These are phyloP conservation scores for Drechslera avenae DNA, from an alignment of 2,329 filamentous ascomycete genomes.

Conservation along the genomic window DNA sequence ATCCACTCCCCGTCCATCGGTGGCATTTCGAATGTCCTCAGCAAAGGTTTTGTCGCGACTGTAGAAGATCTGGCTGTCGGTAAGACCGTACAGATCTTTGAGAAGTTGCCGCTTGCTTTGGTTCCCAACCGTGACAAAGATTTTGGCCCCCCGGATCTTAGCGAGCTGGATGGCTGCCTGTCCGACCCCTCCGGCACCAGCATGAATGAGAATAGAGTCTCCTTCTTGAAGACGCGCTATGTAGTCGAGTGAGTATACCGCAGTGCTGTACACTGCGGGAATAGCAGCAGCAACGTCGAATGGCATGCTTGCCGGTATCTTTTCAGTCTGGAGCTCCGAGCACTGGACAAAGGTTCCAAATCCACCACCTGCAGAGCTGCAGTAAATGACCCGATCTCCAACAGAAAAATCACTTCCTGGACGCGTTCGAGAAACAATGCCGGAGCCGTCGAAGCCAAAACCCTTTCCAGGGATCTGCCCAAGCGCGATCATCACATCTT, in stretches of 20 bases:
- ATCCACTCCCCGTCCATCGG: constrained; percentile 39
- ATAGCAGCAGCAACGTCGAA: constrained; percentile 16
- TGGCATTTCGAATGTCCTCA: constrained; percentile 27
- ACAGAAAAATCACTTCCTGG: not conserved
- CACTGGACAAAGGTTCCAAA: not conserved
- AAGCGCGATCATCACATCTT: not conserved
- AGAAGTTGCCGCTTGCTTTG: constrained; percentile 15
- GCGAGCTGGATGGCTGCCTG: constrained; percentile 23
- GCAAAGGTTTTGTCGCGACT: constrained; percentile 36
- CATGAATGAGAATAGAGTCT: constrained; percentile 10
- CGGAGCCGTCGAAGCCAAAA: not conserved
- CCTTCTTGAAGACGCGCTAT: constrained; percentile 12
- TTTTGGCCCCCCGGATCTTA: not conserved
- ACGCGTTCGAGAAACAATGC: not conserved
- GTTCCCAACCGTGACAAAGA: constrained; percentile 14
- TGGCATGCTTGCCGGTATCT: not conserved
- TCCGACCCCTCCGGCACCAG: constrained; percentile 24
- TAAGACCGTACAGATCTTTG: constrained; percentile 25
- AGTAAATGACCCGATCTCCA: not conserved
- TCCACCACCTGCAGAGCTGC: not conserved
- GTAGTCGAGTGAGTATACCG: constrained; percentile 21
- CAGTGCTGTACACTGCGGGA: constrained; percentile 8
- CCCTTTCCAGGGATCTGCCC: not conserved
- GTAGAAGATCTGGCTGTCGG: constrained; percentile 41
- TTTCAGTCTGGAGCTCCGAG: not conserved